phyloP scores from a whole-genome alignment of 257 asterid genomes.

The Solanum chaucha region DNA sequence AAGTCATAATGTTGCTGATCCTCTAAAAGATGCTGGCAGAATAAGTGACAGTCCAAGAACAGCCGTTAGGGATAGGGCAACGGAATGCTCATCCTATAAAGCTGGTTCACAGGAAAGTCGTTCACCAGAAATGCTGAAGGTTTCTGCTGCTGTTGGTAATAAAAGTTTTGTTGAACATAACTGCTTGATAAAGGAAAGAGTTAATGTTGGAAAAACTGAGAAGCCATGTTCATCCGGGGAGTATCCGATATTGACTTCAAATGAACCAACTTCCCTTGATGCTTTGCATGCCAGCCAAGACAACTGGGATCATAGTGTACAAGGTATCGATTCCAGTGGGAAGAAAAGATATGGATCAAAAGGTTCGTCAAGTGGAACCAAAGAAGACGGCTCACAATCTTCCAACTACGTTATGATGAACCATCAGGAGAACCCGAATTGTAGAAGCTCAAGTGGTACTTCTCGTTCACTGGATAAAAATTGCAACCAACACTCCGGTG shows the following conservation, averaged over 20 bases:
- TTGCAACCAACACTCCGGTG: conserved; percentile 30
- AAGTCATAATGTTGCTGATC: conserved; percentile 15
- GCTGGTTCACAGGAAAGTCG: conserved; percentile 42
- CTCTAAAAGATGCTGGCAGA: conserved; percentile 23
- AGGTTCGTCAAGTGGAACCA: conserved; percentile 30
- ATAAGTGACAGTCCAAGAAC: conserved; percentile 1
- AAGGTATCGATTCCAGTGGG: conserved; percentile 20
- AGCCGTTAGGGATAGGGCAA: conserved; percentile 14
- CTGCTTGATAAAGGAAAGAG: conserved; percentile 30
- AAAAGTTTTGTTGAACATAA: conserved; percentile 19
- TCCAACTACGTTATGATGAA: conserved; percentile 32
- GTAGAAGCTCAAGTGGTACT: conserved; percentile 27
- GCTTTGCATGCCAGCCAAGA: conserved; percentile 34
- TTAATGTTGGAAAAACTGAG: conserved; percentile 19
- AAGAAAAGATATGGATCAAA: conserved; percentile 51
- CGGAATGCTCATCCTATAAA: conserved; percentile 28
- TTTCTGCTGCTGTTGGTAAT: conserved; percentile 30
- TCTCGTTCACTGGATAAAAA: conserved; percentile 34
- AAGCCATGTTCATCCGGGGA: conserved; percentile 27
- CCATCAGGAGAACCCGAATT: conserved; percentile 25
- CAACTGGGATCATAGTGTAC: conserved; percentile 24
- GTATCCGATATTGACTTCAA: conserved; percentile 27
- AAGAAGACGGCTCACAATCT: conserved; percentile 48
- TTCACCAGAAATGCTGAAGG: conserved; percentile 30
- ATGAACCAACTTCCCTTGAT: conserved; percentile 37